Conservation (phyloP, 305 asterid genomes). For the Fraxinus nigra region DNA sequence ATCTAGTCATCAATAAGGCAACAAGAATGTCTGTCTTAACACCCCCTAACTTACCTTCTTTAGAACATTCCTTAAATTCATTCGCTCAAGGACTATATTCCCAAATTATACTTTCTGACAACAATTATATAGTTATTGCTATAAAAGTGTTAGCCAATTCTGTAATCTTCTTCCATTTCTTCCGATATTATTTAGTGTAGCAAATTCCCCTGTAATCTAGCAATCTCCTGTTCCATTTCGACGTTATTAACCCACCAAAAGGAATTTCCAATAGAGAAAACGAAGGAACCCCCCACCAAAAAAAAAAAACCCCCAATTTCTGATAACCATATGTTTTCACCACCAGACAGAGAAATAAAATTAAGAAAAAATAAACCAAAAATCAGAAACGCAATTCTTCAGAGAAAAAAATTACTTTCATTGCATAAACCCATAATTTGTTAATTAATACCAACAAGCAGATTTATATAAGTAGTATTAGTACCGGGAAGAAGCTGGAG, state of each 20-base stretch:
- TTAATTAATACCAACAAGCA: neutral
- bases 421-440: neutral
- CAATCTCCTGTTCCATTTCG: conserved; percentile 12
- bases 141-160: neutral
- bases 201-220: neutral
- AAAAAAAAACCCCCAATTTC: neutral
- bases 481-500: conserved; percentile 75
- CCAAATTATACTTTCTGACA: neutral
- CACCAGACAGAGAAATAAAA: neutral
- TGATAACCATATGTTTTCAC: neutral
- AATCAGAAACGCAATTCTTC: neutral
- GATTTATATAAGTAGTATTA: neutral
- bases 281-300: neutral
- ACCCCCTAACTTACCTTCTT: neutral
- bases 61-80: neutral
- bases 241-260: conserved; percentile 8
- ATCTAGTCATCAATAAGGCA: neutral
- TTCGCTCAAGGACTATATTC: neutral
- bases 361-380: neutral
- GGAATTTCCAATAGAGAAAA: conserved; percentile 3
- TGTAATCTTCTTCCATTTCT: neutral
- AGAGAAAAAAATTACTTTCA: neutral
- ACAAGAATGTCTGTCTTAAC: neutral
- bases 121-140: neutral
- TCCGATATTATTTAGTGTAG: neutral